Conservation (phyloP, 2,329 filamentous ascomycete genomes). For the Fusarium gaditjirri region DNA sequence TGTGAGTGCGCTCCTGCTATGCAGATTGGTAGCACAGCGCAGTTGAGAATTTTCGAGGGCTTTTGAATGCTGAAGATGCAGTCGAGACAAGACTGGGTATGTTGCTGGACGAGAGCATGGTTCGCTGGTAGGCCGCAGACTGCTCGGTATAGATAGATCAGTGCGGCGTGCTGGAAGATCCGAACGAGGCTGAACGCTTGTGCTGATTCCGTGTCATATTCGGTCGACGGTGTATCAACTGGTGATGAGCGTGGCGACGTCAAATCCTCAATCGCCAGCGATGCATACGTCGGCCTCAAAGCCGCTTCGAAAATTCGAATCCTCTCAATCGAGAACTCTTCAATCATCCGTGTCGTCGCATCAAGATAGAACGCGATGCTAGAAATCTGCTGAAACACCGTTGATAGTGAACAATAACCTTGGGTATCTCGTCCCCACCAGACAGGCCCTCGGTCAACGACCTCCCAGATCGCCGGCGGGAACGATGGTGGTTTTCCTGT, state of each 20-base stretch:
- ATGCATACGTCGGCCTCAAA: slow-evolving; percentile 42
- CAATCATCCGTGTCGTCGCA: slow-evolving; percentile 14
- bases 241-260: neutral
- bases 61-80: slow-evolving; percentile 51
- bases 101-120: slow-evolving; percentile 54
- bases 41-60: slow-evolving; percentile 52
- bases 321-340: slow-evolving; percentile 44
- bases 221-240: neutral
- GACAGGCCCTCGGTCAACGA: slow-evolving; percentile 52
- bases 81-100: slow-evolving; percentile 50
- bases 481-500: slow-evolving; percentile 53
- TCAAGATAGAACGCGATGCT: slow-evolving; percentile 46
- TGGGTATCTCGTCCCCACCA: slow-evolving; percentile 56
- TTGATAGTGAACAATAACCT: slow-evolving; percentile 49
- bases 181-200: slow-evolving; percentile 51
- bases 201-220: slow-evolving; percentile 45
- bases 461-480: slow-evolving; percentile 51
- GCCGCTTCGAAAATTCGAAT: slow-evolving; percentile 46
- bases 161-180: slow-evolving; percentile 54
- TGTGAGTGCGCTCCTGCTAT: slow-evolving; percentile 52
- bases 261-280: slow-evolving; percentile 42
- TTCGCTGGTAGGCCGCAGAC: slow-evolving; percentile 52
- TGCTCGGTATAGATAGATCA: slow-evolving; percentile 56
- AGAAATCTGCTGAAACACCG: slow-evolving; percentile 49
- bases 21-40: slow-evolving; percentile 52